These are phyloP conservation scores for Colletotrichum sansevieriae DNA, from an alignment of 2,329 filamentous ascomycete genomes.

Conservation along the genomic window DNA sequence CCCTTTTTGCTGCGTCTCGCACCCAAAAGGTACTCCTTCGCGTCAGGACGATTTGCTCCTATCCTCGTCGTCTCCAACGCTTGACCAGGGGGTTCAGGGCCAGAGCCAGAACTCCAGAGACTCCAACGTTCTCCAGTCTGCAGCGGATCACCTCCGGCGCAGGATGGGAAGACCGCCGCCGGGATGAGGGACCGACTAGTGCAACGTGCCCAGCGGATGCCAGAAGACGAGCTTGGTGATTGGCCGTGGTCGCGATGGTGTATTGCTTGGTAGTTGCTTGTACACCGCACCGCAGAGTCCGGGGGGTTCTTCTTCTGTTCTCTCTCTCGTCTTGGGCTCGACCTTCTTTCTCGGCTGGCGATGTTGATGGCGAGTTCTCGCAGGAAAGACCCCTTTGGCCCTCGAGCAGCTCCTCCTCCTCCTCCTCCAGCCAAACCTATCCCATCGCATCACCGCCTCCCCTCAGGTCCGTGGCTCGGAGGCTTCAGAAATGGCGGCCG, in stretches of 20 bases:
- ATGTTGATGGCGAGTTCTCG: not conserved
- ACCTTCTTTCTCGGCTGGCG: not conserved
- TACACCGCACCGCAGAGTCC: slow-evolving; percentile 13
- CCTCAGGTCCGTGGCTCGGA: slow-evolving; percentile 12
- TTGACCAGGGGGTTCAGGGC: not conserved
- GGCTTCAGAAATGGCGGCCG: not conserved
- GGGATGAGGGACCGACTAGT: slow-evolving; percentile 17
- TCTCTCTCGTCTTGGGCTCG: not conserved
- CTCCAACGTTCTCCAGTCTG: too few relatives aligned
- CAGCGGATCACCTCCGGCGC: not conserved
- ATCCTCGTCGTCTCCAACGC: slow-evolving; percentile 6
- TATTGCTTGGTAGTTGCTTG: slow-evolving; percentile 34
- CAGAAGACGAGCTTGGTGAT: not conserved
- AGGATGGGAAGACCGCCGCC: slow-evolving; percentile 3
- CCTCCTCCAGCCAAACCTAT: not conserved
- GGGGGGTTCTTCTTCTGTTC: not conserved
- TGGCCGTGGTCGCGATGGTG: slow-evolving; percentile 11
- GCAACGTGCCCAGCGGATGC: slow-evolving; percentile 5
- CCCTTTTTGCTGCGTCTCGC: not conserved
- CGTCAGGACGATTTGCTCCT: slow-evolving; percentile 40
- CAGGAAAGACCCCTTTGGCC: not conserved
- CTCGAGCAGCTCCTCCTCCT: not conserved
- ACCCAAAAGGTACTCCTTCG: slow-evolving; percentile 2
- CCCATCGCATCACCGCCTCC: too few relatives aligned
- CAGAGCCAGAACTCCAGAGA: slow-evolving; percentile 17